Percentiles rank a stretch among this genome's conserved stretches.
These are phyloP conservation scores for Phytopythium chamaehyphon DNA, from an alignment of 352 stramenopile species.

Conservation along the genomic window DNA sequence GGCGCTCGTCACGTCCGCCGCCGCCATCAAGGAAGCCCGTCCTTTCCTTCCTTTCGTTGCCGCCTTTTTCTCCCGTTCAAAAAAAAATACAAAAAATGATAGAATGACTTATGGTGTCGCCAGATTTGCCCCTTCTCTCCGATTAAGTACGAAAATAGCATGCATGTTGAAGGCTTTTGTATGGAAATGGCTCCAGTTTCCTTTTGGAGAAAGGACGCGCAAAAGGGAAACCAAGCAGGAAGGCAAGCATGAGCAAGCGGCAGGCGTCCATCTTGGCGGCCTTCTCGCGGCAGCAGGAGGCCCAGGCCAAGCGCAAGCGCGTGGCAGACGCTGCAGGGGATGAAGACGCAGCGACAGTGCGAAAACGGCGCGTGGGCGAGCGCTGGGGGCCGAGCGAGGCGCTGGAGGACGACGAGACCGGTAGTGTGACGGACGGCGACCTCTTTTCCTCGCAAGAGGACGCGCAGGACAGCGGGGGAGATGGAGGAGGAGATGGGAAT, in stretches of 20 bases:
- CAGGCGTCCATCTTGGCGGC: conserved; percentile 43
- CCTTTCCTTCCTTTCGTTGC: conserved; percentile 1
- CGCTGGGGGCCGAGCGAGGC: not conserved
- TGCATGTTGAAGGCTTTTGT: too few species aligned
- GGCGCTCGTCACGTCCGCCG: conserved; percentile 27
- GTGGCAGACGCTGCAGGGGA: conserved; percentile 6
- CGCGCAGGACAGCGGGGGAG: conserved; percentile 8
- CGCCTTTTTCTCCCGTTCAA: not conserved
- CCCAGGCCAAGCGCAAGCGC: conserved; percentile 22
- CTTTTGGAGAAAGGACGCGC: conserved; percentile 1
- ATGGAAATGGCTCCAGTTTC: not conserved
- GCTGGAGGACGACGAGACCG: conserved; percentile 13
- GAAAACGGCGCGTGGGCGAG: conserved; percentile 5
- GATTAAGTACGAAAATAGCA: not conserved
- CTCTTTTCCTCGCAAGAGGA: conserved; percentile 60
- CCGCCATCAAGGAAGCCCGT: too few species aligned
- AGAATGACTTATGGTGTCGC: not conserved
- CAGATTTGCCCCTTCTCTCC: not conserved
- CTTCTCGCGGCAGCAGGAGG: conserved; percentile 30
- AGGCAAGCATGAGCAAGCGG: conserved; percentile 27
- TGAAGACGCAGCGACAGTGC: conserved; percentile 2
- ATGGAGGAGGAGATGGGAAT: conserved; percentile 4
- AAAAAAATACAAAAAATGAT: not conserved
- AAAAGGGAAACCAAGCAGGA: not conserved
- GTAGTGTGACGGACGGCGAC: conserved; percentile 54